phyloP scores from a whole-genome alignment of 371 early-diverging fungal genomes.

The Catenaria anguillulae region DNA sequence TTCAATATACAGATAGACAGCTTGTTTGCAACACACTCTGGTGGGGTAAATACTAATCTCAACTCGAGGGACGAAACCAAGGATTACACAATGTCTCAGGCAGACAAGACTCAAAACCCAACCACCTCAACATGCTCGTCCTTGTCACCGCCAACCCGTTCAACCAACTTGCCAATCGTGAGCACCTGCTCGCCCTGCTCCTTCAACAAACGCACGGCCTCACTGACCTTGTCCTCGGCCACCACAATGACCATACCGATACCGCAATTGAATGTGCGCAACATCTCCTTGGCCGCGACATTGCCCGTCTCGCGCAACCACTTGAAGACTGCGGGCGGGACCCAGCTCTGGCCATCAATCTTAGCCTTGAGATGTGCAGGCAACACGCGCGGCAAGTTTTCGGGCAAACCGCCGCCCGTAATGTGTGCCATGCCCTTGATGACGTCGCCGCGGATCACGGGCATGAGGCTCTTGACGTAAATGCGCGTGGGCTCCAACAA shows the following conservation, averaged over 20 bases:
- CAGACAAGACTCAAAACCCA: no score
- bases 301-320: conserved; percentile 83
- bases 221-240: conserved; percentile 42
- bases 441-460: conserved; percentile 46
- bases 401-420: conserved; percentile 93
- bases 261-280: conserved; percentile 96
- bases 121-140: no score
- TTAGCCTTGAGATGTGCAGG: conserved; percentile 55
- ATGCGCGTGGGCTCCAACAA: conserved; percentile 85
- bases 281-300: conserved; percentile 69
- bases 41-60: no score
- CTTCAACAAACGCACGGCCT: no score
- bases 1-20: no score
- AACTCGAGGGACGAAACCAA: no score
- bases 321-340: conserved; percentile 76
- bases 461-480: conserved; percentile 80
- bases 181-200: no score
- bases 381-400: conserved; percentile 91
- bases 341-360: conserved; percentile 66
- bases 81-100: no score
- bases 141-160: no score
- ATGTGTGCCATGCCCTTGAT: conserved; percentile 95
- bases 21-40: no score
- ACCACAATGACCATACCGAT: conserved; percentile 92
- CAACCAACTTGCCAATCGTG: no score